Conservation (phyloP, 1,139 yeast species). For the Hemisphaericaspora xylanilytica region DNA sequence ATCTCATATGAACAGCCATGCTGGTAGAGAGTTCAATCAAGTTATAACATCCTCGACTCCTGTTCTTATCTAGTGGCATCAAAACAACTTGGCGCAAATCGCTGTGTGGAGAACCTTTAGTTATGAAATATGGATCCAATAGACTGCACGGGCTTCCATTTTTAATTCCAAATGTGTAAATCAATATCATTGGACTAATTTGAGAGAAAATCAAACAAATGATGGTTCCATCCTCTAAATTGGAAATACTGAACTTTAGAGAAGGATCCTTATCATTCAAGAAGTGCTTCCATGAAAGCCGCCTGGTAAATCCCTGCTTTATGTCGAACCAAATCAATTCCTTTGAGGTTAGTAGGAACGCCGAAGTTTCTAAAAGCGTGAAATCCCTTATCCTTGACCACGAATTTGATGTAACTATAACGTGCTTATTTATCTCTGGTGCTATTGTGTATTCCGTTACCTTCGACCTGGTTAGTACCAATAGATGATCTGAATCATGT, state of each 20-base stretch:
- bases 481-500: conserved; percentile 25
- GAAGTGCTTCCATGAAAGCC: conserved; percentile 71
- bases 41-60: background rate
- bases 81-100: conserved; percentile 15
- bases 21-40: conserved; percentile 8
- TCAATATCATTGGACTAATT: conserved; percentile 37
- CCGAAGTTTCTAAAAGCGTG: conserved; percentile 21
- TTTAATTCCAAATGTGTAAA: conserved; percentile 41
- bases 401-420: conserved; percentile 46
- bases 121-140: conserved; percentile 24
- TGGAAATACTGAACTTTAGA: conserved; percentile 35
- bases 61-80: conserved; percentile 4
- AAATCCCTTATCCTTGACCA: conserved; percentile 60
- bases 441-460: conserved; percentile 31
- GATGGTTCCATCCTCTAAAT: conserved; percentile 20
- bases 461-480: conserved; percentile 47
- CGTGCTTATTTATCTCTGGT: conserved; percentile 21
- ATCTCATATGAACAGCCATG: conserved; percentile 7
- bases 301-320: conserved; percentile 27
- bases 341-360: conserved; percentile 56
- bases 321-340: conserved; percentile 54
- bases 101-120: conserved; percentile 7
- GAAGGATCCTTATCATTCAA: conserved; percentile 57
- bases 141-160: conserved; percentile 35
- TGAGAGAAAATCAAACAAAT: conserved; percentile 43